Base-by-base conservation (phyloP, 805 yeast genomes). In the Blastobotrys muscicola region DNA sequence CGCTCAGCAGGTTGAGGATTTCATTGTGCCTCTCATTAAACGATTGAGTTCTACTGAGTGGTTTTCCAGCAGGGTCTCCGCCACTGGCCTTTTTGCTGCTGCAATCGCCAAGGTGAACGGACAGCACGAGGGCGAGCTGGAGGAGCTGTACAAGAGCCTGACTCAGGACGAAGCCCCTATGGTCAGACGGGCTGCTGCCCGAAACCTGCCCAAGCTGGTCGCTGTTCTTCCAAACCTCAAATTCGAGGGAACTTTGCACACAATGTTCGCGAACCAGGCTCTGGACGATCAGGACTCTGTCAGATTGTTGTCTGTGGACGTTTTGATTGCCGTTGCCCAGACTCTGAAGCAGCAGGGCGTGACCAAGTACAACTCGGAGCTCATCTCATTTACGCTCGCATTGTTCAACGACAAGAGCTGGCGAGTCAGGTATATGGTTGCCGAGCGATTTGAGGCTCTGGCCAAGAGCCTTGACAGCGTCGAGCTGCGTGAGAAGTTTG, bases 361-460 rank as follows among this genome's bases (percentile, higher is more conserved):
- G 34, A 46, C 55, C 10, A 38, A 42, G 37, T 49, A 51, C 46
- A 52, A 51, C 36, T 49, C 54, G 8, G 56, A 50, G 39, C 49
- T 68, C 29, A 56, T 59, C 16, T 52, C 50, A 14, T 57, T 80
- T 50, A 73, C 94, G 2, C 71, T 82, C 50, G 76, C 77, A 50
- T 71, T 92, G 52, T 80, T 85, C 46, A 75, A 72, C 50, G 98
- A 92, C 67, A 86, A 85, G 64, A 82, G 94, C 58, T 92, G 99
- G 99, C 80, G 98, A 64, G 97, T 92, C 45, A 80, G 98, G 58
- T 92, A 90, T 66, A 87, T 92, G 80, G 94, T 95, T 30, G 95
- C 97, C n/a, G 97, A 90, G 61, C 75, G 87, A 55, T 89, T 87
- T 58, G 85, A 80, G 53, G 69, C 71, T 49, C 74, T 92, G 47